Base-by-base conservation (phyloP, 1,139 yeast species). In the Wickerhamiella pararugosa region DNA sequence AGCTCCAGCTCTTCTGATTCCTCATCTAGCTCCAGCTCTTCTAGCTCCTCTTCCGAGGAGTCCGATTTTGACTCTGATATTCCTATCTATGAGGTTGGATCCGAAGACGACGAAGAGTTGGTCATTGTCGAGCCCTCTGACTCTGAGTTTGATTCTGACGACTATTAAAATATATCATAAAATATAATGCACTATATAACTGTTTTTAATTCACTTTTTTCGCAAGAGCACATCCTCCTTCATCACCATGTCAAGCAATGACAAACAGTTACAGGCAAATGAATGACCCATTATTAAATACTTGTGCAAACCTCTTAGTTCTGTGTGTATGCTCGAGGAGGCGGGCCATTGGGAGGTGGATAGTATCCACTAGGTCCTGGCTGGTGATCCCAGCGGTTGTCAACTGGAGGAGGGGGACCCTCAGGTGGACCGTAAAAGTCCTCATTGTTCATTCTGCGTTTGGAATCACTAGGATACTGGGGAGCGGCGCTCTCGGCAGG, bases 51-150 rank as follows among this genome's bases (percentile, higher is more conserved):
- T 10, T 25, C 36, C 26, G 36, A 10, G 36, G 41, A 41, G 28
- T 25, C 92, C 32, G 59, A 57, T 29, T 46, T 54, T 5, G 58
- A 59, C 11, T 27, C 35, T 25, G 42, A 37, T 36, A 37, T 30
- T 36, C 34, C 34, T 31, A 43, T 49, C 33, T 36, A 41, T 32
- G 52, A 47, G 46, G 47, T 49, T 32, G 44, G 43, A 41, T 41
- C 52, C n/a, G 45, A 42, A 9, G 52, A 49, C 40, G 48, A 48
- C 27, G 52, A 49, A 42, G 46, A 49, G 37, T 44, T 48, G 32
- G 34, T 47, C n/a, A 39, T 44, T 25, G 32, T 37, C 25, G 40
- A 39, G 36, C 41, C 36, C 32, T 10, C 34, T 29, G 37, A 34
- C 15, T 32, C 39, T 7, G 49, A 43, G 27, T 11, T 32, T 27